Evolutionary conservation across 2,329 filamentous ascomycete species (phyloP).

Genomic region (Alternaria conjuncta): DNA sequence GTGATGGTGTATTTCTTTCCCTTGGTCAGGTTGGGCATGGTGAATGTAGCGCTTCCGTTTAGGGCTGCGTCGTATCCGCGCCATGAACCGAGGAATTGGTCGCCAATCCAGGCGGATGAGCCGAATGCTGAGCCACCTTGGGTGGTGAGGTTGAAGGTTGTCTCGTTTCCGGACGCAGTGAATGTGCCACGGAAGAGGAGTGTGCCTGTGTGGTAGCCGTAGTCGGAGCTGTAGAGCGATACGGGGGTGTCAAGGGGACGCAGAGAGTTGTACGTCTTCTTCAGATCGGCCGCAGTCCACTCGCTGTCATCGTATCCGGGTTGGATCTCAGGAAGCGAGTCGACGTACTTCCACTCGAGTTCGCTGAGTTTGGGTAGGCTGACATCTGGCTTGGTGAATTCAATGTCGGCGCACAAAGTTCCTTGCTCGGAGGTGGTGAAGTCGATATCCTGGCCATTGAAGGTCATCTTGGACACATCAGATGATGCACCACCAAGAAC

Average conservation of each 20-base stretch:
- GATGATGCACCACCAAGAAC: conserved; percentile 68
- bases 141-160: conserved; percentile 62
- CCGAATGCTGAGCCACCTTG: conserved; percentile 73
- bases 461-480: conserved; percentile 61
- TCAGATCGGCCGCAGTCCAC: conserved; percentile 68
- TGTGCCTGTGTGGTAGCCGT: conserved; percentile 74
- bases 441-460: conserved; percentile 61
- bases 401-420: conserved; percentile 59
- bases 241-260: conserved; percentile 66
- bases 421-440: conserved; percentile 53
- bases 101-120: conserved; percentile 70
- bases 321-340: conserved; percentile 73
- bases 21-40: conserved; percentile 58
- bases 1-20: conserved; percentile 68
- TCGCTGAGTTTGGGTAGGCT: conserved; percentile 63
- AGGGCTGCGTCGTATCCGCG: conserved; percentile 59
- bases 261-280: conserved; percentile 66
- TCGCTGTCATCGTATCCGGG: conserved; percentile 69
- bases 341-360: conserved; percentile 71
- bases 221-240: conserved; percentile 71
- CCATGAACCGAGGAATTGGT: conserved; percentile 69
- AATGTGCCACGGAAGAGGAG: conserved; percentile 76
- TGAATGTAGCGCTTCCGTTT: conserved; percentile 63
- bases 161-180: conserved; percentile 66
- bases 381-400: conserved; percentile 59